phyloP scores from a whole-genome alignment of 768 basidiomycete species.

The Pulveroboletus sp. region DNA sequence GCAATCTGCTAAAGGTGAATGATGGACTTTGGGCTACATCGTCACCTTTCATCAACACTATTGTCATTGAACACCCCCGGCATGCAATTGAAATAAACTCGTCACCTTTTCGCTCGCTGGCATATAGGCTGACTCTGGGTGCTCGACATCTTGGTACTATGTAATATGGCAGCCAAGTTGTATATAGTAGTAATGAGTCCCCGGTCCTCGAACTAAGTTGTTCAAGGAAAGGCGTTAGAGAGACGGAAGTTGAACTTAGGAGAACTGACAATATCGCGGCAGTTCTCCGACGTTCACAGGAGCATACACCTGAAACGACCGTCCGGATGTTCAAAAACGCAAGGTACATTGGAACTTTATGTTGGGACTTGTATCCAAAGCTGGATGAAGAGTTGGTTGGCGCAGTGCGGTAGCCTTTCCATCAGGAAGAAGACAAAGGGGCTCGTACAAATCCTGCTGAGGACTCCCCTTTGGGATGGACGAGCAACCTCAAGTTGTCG shows the following conservation, averaged over 20 bases:
- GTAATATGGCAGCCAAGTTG: too few relatives aligned
- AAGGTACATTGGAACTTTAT: slow-evolving; percentile 14
- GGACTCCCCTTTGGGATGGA: slow-evolving; percentile 38
- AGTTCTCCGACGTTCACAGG: slow-evolving; percentile 16
- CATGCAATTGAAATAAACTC: too few relatives aligned
- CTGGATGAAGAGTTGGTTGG: not conserved
- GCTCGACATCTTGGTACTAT: too few relatives aligned
- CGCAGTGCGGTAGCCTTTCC: not conserved
- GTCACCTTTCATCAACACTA: too few relatives aligned
- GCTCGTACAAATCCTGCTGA: not conserved
- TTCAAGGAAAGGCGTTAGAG: too few relatives aligned
- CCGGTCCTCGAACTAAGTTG: too few relatives aligned
- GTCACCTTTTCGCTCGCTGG: slow-evolving; percentile 25
- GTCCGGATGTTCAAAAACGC: slow-evolving; percentile 7
- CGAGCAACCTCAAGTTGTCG: slow-evolving; percentile 39
- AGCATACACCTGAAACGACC: slow-evolving; percentile 1
- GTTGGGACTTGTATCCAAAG: slow-evolving; percentile 11
- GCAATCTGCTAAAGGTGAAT: too few relatives aligned
- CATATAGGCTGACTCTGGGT: too few relatives aligned
- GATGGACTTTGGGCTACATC: too few relatives aligned
- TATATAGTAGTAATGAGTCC: too few relatives aligned
- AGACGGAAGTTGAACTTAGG: too few relatives aligned
- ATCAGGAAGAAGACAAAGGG: not conserved
- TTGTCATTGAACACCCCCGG: too few relatives aligned
- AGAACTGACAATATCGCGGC: slow-evolving; percentile 24